Evolutionary conservation across 2,329 filamentous ascomycete genomes (phyloP).

Genomic region (Kalmusia sp.): DNA sequence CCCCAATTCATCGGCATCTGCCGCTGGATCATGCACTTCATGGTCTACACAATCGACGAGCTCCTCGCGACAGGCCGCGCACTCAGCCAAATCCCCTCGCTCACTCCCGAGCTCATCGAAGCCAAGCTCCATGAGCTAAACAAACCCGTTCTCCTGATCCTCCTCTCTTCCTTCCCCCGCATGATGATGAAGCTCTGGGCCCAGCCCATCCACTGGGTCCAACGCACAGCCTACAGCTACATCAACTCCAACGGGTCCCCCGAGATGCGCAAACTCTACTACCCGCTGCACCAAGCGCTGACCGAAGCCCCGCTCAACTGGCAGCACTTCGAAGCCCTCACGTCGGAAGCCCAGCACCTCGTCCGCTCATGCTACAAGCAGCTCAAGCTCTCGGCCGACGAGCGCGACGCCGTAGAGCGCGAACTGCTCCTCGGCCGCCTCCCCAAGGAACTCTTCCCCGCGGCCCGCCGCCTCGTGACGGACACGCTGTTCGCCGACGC

Average conservation of each 20-base stretch:
- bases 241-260: constrained; percentile 48
- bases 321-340: constrained; percentile 54
- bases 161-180: constrained; percentile 44
- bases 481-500: constrained; percentile 45
- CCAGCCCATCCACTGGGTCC: constrained; percentile 40
- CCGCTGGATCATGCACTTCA: constrained; percentile 77
- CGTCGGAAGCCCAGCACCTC: constrained; percentile 68
- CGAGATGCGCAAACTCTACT: constrained; percentile 53
- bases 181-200: constrained; percentile 47
- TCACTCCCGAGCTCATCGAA: constrained; percentile 35
- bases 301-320: constrained; percentile 52
- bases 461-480: constrained; percentile 56
- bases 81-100: constrained; percentile 50
- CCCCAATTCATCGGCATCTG: constrained; percentile 68
- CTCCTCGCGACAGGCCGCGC: constrained; percentile 46
- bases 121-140: constrained; percentile 38
- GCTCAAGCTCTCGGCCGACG: constrained; percentile 44
- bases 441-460: constrained; percentile 58
- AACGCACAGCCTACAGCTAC: constrained; percentile 31
- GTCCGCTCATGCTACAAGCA: constrained; percentile 65
- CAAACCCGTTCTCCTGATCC: constrained; percentile 39
- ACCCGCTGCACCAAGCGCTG: constrained; percentile 44
- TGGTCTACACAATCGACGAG: constrained; percentile 63
- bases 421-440: constrained; percentile 61
- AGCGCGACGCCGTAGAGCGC: constrained; percentile 52